Evolutionary conservation across 2,329 filamentous ascomycete species (phyloP).

Genomic region (Cladobotryum protrusum): DNA sequence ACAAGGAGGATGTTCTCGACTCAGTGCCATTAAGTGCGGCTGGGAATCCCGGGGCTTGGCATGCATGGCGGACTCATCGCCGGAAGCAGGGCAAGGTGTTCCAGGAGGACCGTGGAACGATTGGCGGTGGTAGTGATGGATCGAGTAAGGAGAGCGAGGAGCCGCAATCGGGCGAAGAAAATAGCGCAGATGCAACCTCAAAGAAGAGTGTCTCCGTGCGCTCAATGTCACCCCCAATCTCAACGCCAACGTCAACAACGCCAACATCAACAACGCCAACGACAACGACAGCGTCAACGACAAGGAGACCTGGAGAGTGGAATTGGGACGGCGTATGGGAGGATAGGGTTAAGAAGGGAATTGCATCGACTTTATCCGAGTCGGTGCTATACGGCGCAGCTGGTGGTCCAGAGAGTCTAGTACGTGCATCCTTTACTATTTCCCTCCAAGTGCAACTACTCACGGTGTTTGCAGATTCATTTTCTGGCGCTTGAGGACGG

Average conservation of each 20-base stretch:
- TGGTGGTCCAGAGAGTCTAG: constrained; percentile 62
- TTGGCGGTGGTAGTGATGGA: background rate
- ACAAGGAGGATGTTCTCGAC: constrained; percentile 70
- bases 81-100: constrained; percentile 25
- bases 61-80: constrained; percentile 79
- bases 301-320: constrained; percentile 66
- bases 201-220: background rate
- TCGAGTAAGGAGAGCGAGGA: constrained; percentile 3
- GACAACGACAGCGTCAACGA: background rate
- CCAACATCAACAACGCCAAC: too few relatives aligned
- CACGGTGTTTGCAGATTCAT: constrained; percentile 44
- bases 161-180: background rate
- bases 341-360: constrained; percentile 72
- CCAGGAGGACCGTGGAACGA: background rate
- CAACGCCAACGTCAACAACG: too few relatives aligned
- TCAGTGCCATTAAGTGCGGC: constrained; percentile 72
- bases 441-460: background rate
- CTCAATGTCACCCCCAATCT: background rate
- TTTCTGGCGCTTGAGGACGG: constrained; percentile 58
- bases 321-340: constrained; percentile 99
- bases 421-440: constrained; percentile 35
- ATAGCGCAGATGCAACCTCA: too few relatives aligned
- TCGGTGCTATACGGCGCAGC: constrained; percentile 66
- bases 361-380: constrained; percentile 73
- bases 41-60: constrained; percentile 87